These are phyloP conservation scores for Phaeoacremonium minimum DNA, from an alignment of 2,329 filamentous ascomycete species.

Conservation along the genomic window DNA sequence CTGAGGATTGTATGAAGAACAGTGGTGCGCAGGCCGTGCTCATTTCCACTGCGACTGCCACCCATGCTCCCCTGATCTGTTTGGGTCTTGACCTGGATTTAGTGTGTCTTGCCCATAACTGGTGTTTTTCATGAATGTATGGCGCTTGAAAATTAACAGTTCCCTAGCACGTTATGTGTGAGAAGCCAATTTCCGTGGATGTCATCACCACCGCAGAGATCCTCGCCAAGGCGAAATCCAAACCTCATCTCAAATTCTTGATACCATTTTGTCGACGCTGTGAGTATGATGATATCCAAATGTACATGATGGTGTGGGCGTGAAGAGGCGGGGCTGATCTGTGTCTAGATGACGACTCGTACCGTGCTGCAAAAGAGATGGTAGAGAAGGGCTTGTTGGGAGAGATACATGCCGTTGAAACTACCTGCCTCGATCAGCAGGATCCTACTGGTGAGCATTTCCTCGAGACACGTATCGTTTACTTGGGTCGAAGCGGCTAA, in stretches of 20 bases:
- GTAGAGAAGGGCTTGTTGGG: constrained; percentile 15
- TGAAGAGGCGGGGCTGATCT: not conserved
- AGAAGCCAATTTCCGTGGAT: constrained; percentile 16
- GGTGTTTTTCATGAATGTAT: not conserved
- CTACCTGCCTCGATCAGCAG: constrained; percentile 14
- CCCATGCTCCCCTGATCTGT: constrained; percentile 19
- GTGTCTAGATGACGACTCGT: constrained; percentile 10
- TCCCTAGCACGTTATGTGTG: constrained; percentile 16
- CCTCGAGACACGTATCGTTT: not conserved
- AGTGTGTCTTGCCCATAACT: not conserved
- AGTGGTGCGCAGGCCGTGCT: constrained; percentile 20
- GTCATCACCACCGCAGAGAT: constrained; percentile 13
- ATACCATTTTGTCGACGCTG: constrained; percentile 13
- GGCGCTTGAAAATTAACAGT: not conserved
- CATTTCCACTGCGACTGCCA: constrained; percentile 22
- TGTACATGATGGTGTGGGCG: not conserved
- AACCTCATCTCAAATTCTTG: constrained; percentile 14
- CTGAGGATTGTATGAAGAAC: constrained; percentile 20
- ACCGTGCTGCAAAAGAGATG: constrained; percentile 9
- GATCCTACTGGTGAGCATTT: constrained; percentile 12
- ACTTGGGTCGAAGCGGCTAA: not conserved
- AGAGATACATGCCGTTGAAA: constrained; percentile 15
- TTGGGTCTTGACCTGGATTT: constrained; percentile 14
- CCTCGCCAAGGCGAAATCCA: constrained; percentile 10
- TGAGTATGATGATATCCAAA: constrained; percentile 2